Conservation (phyloP, 345 rosid species). For the Crucihimalaya himalaica region DNA sequence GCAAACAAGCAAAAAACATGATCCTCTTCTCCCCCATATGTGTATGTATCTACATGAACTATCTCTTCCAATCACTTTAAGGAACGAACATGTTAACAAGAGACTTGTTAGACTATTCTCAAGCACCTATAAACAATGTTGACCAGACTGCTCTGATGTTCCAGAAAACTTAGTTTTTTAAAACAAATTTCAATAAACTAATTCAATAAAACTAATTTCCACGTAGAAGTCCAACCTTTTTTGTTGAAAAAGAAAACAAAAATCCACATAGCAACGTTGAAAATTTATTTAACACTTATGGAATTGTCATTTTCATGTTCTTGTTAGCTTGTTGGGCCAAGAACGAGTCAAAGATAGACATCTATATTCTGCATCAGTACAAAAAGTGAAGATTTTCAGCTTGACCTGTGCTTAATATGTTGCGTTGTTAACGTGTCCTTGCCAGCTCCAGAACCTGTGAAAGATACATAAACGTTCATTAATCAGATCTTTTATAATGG, state of each 20-base stretch:
- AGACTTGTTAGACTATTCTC: not conserved
- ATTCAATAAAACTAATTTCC: too few relatives aligned
- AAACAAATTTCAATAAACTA: not conserved
- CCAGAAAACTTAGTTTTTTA: not conserved
- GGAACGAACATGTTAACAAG: not conserved
- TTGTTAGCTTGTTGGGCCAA: not conserved
- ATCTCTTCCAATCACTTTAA: not conserved
- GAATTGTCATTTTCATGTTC: not conserved
- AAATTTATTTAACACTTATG: too few relatives aligned
- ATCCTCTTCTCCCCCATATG: not conserved
- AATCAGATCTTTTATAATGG: not conserved
- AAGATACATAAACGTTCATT: not conserved
- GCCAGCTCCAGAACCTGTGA: not conserved
- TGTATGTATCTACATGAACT: not conserved
- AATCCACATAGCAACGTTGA: not conserved
- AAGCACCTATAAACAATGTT: not conserved
- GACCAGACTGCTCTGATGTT: constrained; percentile 3
- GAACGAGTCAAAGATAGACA: not conserved
- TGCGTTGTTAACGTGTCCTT: not conserved
- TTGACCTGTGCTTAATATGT: not conserved
- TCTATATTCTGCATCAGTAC: not conserved
- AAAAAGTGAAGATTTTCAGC: not conserved
- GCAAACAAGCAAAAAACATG: constrained; percentile 5
- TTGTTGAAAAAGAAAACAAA: too few relatives aligned
- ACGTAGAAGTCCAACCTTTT: too few relatives aligned